Percentiles rank a stretch among this genome's conserved stretches.
Conservation (phyloP, 148 eudicot genomes). For the Tetragonia tetragonoides region DNA sequence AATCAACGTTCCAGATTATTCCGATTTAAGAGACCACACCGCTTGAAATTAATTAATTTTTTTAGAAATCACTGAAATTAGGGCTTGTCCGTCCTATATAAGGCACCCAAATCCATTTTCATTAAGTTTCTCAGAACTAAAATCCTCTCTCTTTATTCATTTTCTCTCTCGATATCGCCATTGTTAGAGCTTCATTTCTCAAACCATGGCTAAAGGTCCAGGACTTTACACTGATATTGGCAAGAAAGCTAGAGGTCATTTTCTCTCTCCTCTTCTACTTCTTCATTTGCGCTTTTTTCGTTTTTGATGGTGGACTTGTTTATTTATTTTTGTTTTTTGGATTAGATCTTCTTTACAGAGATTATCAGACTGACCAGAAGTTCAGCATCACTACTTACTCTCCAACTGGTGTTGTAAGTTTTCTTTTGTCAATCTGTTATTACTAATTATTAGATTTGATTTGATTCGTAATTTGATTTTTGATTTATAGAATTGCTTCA, state of each 20-base stretch:
- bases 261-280: constrained; percentile 8
- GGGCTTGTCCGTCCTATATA: constrained; percentile 15
- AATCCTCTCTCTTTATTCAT: not conserved
- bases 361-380: constrained; percentile 77
- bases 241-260: constrained; percentile 61
- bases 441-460: not conserved
- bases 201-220: constrained; percentile 73
- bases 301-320: not conserved
- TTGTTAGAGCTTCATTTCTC: constrained; percentile 1
- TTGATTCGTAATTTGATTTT: not conserved
- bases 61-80: not conserved
- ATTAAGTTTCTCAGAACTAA: not conserved
- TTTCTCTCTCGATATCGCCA: not conserved
- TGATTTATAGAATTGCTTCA: too few species aligned
- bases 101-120: not conserved
- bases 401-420: constrained; percentile 74
- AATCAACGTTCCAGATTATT: constrained; percentile 1
- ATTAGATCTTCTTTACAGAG: constrained; percentile 72
- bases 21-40: not conserved
- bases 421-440: not conserved
- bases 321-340: not conserved
- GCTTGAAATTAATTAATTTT: not conserved
- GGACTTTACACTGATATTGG: constrained; percentile 81
- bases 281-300: not conserved
- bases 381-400: constrained; percentile 68